These are phyloP conservation scores for Wallacemonas collosoma DNA, from an alignment of 208 protist genomes.

Conservation along the genomic window DNA sequence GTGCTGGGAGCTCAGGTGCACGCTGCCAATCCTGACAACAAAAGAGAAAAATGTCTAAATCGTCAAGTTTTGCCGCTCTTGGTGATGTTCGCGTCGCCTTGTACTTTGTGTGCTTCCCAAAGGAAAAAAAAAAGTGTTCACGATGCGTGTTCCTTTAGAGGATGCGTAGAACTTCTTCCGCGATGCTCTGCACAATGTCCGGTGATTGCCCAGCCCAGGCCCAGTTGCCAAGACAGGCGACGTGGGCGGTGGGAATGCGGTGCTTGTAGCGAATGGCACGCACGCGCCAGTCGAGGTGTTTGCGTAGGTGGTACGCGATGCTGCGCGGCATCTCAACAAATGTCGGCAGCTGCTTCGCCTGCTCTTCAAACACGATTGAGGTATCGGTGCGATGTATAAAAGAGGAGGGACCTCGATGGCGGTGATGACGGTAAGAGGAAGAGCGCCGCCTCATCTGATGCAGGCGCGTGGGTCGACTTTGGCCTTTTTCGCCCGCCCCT, in stretches of 20 bases:
- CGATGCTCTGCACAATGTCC: slow-evolving; percentile 42
- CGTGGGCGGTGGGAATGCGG: slow-evolving; percentile 51
- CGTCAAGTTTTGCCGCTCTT: too few species aligned
- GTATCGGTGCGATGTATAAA: neutral
- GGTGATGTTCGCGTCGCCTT: too few species aligned
- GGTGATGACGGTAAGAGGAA: too few species aligned
- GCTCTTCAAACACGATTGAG: slow-evolving; percentile 8
- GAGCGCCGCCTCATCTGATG: too few species aligned
- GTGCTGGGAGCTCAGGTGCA: too few species aligned
- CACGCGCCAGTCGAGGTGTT: slow-evolving; percentile 56
- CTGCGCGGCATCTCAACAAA: slow-evolving; percentile 26
- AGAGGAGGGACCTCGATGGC: too few species aligned
- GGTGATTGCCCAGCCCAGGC: slow-evolving; percentile 34
- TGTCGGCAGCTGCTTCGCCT: slow-evolving; percentile 7
- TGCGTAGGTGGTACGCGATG: slow-evolving; percentile 52
- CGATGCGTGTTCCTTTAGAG: slow-evolving; percentile 17
- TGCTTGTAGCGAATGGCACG: slow-evolving; percentile 48
- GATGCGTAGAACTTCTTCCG: slow-evolving; percentile 49
- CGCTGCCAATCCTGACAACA: too few species aligned
- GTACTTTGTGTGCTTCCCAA: too few species aligned
- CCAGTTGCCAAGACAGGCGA: slow-evolving; percentile 53
- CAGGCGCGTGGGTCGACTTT: too few species aligned
- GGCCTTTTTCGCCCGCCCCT: too few species aligned
- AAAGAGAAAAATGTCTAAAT: too few species aligned
- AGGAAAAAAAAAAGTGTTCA: neutral